Evolutionary conservation across 108 stramenopile genomes (phyloP).

Genomic region (Skeletonema potamos): DNA sequence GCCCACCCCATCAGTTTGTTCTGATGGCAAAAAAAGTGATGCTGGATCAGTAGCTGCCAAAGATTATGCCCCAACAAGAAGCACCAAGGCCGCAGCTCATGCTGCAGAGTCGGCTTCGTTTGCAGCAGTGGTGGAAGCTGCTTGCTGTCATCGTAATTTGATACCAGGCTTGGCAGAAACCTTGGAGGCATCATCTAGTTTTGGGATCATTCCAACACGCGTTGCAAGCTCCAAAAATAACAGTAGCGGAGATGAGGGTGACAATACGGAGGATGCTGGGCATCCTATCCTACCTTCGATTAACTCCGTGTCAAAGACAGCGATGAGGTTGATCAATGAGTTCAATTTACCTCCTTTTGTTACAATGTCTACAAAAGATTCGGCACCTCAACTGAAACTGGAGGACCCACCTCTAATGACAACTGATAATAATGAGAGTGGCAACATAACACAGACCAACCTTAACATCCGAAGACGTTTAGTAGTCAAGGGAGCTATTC

Average conservation of each 20-base stretch:
- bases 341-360: conserved; percentile 65
- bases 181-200: neutral
- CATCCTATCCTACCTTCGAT: conserved; percentile 52
- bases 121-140: conserved; percentile 5
- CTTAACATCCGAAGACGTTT: conserved; percentile 35
- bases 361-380: conserved; percentile 68
- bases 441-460: neutral
- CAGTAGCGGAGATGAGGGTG: conserved; percentile 1
- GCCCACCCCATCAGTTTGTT: neutral
- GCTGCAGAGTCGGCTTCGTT: neutral
- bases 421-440: neutral
- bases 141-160: conserved; percentile 3
- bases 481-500: conserved; percentile 53
- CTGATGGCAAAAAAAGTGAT: neutral
- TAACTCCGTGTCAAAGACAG: conserved; percentile 56
- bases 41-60: neutral
- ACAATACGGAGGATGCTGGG: conserved; percentile 1
- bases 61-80: neutral
- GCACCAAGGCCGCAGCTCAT: neutral
- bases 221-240: neutral
- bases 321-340: conserved; percentile 57
- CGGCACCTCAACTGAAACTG: conserved; percentile 78
- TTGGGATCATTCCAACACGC: neutral
- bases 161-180: conserved; percentile 18
- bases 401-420: conserved; percentile 26